Percentiles rank a stretch among this genome's conserved stretches.
Conservation (phyloP, 2,329 filamentous ascomycete species). For the Scolecobasidium constrictum region DNA sequence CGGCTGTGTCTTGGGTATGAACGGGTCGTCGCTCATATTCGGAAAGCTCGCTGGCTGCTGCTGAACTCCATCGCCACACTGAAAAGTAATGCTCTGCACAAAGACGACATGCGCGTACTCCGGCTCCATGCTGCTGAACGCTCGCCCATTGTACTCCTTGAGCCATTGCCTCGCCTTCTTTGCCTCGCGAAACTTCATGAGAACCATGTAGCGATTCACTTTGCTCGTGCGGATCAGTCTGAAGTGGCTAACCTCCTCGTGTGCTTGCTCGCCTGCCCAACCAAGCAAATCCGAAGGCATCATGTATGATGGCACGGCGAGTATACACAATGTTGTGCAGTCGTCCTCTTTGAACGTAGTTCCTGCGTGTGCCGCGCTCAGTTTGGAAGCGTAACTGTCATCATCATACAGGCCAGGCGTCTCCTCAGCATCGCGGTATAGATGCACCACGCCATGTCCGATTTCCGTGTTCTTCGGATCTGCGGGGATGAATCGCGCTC, state of each 20-base stretch:
- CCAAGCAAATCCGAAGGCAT: constrained; percentile 83
- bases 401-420: constrained; percentile 50
- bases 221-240: constrained; percentile 83
- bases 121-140: constrained; percentile 89
- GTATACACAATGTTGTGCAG: constrained; percentile 82
- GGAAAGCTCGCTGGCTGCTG: constrained; percentile 44
- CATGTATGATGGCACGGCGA: constrained; percentile 90
- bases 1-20: constrained; percentile 31
- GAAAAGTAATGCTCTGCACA: constrained; percentile 82
- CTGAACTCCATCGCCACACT: constrained; percentile 43
- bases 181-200: constrained; percentile 82
- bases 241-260: constrained; percentile 82
- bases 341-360: constrained; percentile 42
- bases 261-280: constrained; percentile 80
- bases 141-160: constrained; percentile 79
- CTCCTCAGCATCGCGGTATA: constrained; percentile 79
- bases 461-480: constrained; percentile 63
- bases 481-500: constrained; percentile 65
- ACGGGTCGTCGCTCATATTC: constrained; percentile 52
- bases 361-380: constrained; percentile 9
- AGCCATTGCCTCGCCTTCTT: constrained; percentile 70
- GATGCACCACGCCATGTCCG: constrained; percentile 86
- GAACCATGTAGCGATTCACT: constrained; percentile 85
- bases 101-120: constrained; percentile 94
- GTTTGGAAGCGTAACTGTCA: constrained; percentile 17